A percentile compares a stretch with the other conserved stretches of the same genome.
Evolutionary conservation across 2,329 filamentous ascomycete species (phyloP).

Genomic region (Camillea tinctor): DNA sequence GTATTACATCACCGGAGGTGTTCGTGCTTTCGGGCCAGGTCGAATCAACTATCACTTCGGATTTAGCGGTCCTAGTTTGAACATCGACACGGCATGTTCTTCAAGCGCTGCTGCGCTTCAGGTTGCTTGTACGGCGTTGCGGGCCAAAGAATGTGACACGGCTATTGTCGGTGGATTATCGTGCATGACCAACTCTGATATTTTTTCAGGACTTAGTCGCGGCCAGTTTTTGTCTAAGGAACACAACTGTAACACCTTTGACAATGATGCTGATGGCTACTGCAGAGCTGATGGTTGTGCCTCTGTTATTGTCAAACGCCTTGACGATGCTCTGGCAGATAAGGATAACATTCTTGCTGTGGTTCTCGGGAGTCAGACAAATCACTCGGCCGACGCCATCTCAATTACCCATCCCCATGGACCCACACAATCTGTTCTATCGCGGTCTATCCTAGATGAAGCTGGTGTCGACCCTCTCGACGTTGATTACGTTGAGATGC

Average conservation of each 20-base stretch:
- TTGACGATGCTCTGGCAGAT: constrained; percentile 74
- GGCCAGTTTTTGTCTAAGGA: constrained; percentile 77
- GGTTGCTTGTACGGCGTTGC: constrained; percentile 64
- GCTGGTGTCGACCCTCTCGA: constrained; percentile 74
- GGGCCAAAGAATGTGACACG: constrained; percentile 76
- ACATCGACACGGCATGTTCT: constrained; percentile 42
- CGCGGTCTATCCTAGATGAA: constrained; percentile 66
- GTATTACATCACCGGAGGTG: constrained; percentile 52
- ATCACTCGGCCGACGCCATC: constrained; percentile 77
- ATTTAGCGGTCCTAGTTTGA: constrained; percentile 39
- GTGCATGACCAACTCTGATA: constrained; percentile 77
- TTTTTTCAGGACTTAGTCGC: constrained; percentile 72
- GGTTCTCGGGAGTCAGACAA: constrained; percentile 72
- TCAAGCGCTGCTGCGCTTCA: constrained; percentile 38
- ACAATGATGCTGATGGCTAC: constrained; percentile 78
- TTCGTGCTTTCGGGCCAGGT: constrained; percentile 50
- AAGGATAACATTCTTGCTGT: constrained; percentile 76
- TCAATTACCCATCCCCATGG: constrained; percentile 84
- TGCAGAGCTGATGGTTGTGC: constrained; percentile 77
- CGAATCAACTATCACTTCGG: constrained; percentile 47
- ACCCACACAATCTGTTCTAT: constrained; percentile 71
- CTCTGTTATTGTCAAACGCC: constrained; percentile 73
- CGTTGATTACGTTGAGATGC: constrained; percentile 84
- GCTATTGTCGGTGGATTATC: constrained; percentile 78
- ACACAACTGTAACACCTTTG: constrained; percentile 77